Evolutionary conservation across 2,329 filamentous ascomycete genomes (phyloP).

Genomic region (Phyllosticta paracitricarpa): DNA sequence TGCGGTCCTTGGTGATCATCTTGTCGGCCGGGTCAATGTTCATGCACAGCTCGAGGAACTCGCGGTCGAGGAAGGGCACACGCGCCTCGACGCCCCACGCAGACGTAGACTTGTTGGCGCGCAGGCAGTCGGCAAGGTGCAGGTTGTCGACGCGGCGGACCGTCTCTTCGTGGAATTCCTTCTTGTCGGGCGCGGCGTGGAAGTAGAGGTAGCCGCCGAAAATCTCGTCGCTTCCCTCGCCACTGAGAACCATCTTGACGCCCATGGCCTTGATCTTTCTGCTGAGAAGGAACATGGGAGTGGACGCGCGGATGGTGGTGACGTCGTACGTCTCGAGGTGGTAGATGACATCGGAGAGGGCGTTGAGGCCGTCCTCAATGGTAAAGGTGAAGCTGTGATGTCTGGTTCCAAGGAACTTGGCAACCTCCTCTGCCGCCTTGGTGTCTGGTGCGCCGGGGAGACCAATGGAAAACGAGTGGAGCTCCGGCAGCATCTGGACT

Average conservation of each 20-base stretch:
- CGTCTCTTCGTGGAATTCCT: slow-evolving; percentile 91
- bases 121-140: slow-evolving; percentile 88
- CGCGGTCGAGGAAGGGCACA: slow-evolving; percentile 95
- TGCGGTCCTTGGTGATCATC: slow-evolving; percentile 80
- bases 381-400: slow-evolving; percentile 99
- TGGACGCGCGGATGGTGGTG: slow-evolving; percentile 95
- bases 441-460: slow-evolving; percentile 88
- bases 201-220: slow-evolving; percentile 99
- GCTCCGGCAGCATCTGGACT: slow-evolving; percentile 80
- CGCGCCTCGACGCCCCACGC: slow-evolving; percentile 97
- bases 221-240: slow-evolving; percentile 95
- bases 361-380: slow-evolving; percentile 92
- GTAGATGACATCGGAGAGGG: slow-evolving; percentile 93
- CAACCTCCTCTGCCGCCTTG: slow-evolving; percentile 82
- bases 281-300: slow-evolving; percentile 94
- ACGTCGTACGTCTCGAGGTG: slow-evolving; percentile 98
- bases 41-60: slow-evolving; percentile 90
- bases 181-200: slow-evolving; percentile 82
- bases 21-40: slow-evolving; percentile 90
- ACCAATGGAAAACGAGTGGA: slow-evolving; percentile 98
- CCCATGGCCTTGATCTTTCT: slow-evolving; percentile 99
- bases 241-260: slow-evolving; percentile 97
- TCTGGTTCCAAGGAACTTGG: slow-evolving; percentile 93
- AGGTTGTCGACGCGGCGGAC: slow-evolving; percentile 93
- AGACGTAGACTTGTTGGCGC: slow-evolving; percentile 97